A percentile compares a stretch with the other conserved stretches of the same genome.
Conservation (phyloP, 192 early-diverging fungal species). For the Umbelopsis isabellina region DNA sequence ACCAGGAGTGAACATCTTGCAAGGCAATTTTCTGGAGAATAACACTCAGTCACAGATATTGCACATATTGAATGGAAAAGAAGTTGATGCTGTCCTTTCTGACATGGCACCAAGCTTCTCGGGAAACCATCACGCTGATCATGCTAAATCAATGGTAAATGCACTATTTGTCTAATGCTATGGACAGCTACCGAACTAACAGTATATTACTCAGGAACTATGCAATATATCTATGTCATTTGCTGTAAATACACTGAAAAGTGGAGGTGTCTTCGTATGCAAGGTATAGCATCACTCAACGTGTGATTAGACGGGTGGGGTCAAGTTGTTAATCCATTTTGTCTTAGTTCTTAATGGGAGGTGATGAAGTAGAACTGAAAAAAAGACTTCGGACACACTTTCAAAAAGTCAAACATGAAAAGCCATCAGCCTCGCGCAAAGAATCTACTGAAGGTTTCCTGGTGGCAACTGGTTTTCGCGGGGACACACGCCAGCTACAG, state of each 20-base stretch:
- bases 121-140: constrained; percentile 70
- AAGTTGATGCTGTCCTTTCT: constrained; percentile 55
- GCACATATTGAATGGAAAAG: constrained; percentile 33
- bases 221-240: constrained; percentile 70
- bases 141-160: constrained; percentile 58
- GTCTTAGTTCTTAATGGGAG: constrained; percentile 63
- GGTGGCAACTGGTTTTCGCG: constrained; percentile 58
- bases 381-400: constrained; percentile 52
- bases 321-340: not conserved
- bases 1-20: constrained; percentile 60
- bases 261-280: constrained; percentile 65
- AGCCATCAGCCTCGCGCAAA: constrained; percentile 68
- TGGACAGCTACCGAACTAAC: not conserved
- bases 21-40: constrained; percentile 68
- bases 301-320: not conserved
- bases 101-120: constrained; percentile 88
- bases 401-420: constrained; percentile 62
- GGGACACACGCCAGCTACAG: not conserved
- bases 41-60: constrained; percentile 42
- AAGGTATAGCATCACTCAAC: constrained; percentile 53
- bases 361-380: constrained; percentile 52
- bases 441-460: constrained; percentile 75
- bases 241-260: constrained; percentile 57
- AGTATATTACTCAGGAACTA: constrained; percentile 44
- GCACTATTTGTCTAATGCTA: no score